phyloP scores from a whole-genome alignment of 2,329 filamentous ascomycete species.

The Hypoxylon sp. region DNA sequence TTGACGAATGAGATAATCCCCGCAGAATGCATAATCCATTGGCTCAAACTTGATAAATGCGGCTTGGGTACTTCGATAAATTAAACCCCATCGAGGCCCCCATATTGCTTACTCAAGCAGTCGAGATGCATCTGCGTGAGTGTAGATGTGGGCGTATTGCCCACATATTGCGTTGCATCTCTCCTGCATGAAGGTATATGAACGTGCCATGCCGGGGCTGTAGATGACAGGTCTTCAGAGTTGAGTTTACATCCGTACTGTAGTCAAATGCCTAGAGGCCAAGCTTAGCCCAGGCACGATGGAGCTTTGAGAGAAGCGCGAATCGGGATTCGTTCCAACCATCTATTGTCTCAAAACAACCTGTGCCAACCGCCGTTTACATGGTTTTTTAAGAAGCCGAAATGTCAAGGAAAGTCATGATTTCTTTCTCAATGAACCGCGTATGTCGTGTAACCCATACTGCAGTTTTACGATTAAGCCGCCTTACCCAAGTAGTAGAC shows the following conservation, averaged over 20 bases:
- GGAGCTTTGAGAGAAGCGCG: conserved; percentile 46
- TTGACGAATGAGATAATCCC: conserved; percentile 51
- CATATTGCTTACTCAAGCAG: conserved; percentile 47
- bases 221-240: conserved; percentile 33
- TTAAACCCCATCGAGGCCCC: conserved; percentile 42
- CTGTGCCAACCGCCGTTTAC: conserved; percentile 33
- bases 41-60: conserved; percentile 40
- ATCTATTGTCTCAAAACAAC: conserved; percentile 43
- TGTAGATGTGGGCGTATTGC: conserved; percentile 39
- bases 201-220: conserved; percentile 36
- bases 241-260: conserved; percentile 38
- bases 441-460: conserved; percentile 49
- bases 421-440: conserved; percentile 33
- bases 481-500: conserved; percentile 44
- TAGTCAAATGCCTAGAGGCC: conserved; percentile 36
- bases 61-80: conserved; percentile 41
- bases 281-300: conserved; percentile 43
- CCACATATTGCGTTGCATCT: conserved; percentile 48
- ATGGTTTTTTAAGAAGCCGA: conserved; percentile 28
- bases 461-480: conserved; percentile 46
- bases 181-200: conserved; percentile 48
- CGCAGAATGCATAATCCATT: conserved; percentile 46
- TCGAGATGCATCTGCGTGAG: conserved; percentile 48
- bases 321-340: conserved; percentile 52
- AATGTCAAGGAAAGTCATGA: conserved; percentile 40